Evolutionary conservation across 2,329 filamentous ascomycete species (phyloP).

Genomic region (Apiospora marii): DNA sequence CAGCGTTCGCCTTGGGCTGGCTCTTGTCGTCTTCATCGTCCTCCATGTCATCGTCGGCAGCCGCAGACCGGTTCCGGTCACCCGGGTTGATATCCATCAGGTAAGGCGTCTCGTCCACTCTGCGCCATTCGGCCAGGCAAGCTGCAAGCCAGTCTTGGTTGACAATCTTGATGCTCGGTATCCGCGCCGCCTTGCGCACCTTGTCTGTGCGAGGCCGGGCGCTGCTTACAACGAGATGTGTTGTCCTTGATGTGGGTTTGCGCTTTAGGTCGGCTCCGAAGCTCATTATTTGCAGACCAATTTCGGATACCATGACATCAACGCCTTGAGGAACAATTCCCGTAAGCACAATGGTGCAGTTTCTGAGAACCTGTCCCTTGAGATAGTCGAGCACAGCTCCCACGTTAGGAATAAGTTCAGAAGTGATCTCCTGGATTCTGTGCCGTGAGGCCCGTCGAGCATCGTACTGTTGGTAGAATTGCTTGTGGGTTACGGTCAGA

Average conservation of each 20-base stretch:
- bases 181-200: slow-evolving; percentile 83
- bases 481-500: slow-evolving; percentile 75
- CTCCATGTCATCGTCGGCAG: slow-evolving; percentile 40
- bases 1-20: slow-evolving; percentile 47
- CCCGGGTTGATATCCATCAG: slow-evolving; percentile 72
- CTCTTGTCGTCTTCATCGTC: slow-evolving; percentile 42
- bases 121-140: slow-evolving; percentile 84
- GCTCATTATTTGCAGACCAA: slow-evolving; percentile 83
- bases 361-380: slow-evolving; percentile 78
- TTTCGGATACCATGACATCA: slow-evolving; percentile 82
- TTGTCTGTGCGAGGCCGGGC: slow-evolving; percentile 84
- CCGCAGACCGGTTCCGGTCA: slow-evolving; percentile 20
- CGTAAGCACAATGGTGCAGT: slow-evolving; percentile 84
- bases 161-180: slow-evolving; percentile 87
- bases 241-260: slow-evolving; percentile 68
- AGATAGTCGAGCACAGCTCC: slow-evolving; percentile 83
- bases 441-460: slow-evolving; percentile 56
- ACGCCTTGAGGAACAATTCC: slow-evolving; percentile 86
- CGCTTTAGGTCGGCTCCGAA: slow-evolving; percentile 77
- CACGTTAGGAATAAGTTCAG: slow-evolving; percentile 77
- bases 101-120: slow-evolving; percentile 80
- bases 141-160: slow-evolving; percentile 89
- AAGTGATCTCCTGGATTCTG: slow-evolving; percentile 51
- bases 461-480: slow-evolving; percentile 88
- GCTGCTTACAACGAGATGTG: slow-evolving; percentile 77